Base-by-base conservation (phyloP, 2,329 filamentous ascomycete genomes). In the Fusarium euwallaceae region DNA sequence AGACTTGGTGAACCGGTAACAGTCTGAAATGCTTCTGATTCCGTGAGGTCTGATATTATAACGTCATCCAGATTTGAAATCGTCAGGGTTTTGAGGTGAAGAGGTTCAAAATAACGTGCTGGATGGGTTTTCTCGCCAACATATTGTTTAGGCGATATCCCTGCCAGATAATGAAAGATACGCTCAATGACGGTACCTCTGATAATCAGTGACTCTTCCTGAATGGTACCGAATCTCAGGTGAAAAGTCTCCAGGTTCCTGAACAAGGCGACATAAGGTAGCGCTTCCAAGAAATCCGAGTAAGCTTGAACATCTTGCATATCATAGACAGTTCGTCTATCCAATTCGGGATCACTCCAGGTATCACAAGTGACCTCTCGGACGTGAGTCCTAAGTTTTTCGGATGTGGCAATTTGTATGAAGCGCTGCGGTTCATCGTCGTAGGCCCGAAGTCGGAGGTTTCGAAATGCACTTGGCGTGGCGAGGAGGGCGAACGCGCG, bases 301-400 rank as follows among this genome's bases (percentile, higher is more conserved):
- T 59, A 14, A 39, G 4, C n/a, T 5, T 20, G 41, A 53, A 72
- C 24, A 29, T 11, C 10, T 4, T 6, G 6, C 17, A 53, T 9
- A n/a, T 36, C 36, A n/a, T 9, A 22, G 14, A 61, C 11, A 5
- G 24, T 10, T 11, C 29, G 29, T 34, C 58, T 62, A 17, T 34
- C 16, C 10, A 66, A 48, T 1, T 41, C 61, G 2, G 39, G 27
- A 6, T 27, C 56, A 14, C 41, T 22, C 70, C 67, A 61, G 2
- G 67, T 64, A 37, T 75, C 72, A 32, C 60, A 64, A 3, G 69
- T 71, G 4, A 69, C 32, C 12, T 72, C 69, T 5, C 55, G 64
- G 4, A 72, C 60, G 14, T 63, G 51, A 2, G 1, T 10, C 14
- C 63, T 12, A 7, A 72, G 37, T 29, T 24, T 51, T 20, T 56